These are phyloP conservation scores for Ophiocordyceps camponoti-floridani DNA, from an alignment of 2,329 filamentous ascomycete genomes.

Conservation along the genomic window DNA sequence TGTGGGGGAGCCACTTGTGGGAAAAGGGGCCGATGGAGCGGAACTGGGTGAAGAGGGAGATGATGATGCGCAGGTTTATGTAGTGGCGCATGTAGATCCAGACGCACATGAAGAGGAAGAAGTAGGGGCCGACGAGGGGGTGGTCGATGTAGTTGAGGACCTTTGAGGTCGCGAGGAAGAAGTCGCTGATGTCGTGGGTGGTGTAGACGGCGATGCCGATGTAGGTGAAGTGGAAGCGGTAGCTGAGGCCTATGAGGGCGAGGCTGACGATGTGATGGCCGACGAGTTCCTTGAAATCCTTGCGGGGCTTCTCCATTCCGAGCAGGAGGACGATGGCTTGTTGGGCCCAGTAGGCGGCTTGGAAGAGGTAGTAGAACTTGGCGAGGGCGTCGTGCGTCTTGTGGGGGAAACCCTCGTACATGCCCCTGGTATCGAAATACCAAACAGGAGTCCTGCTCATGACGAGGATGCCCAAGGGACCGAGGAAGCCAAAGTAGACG, in stretches of 20 bases:
- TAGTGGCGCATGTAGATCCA: slow-evolving; percentile 89
- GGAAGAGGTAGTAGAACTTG: slow-evolving; percentile 92
- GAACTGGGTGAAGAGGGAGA: slow-evolving; percentile 59
- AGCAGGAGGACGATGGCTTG: slow-evolving; percentile 77
- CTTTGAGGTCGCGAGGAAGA: slow-evolving; percentile 90
- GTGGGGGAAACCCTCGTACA: slow-evolving; percentile 84
- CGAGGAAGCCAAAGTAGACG: slow-evolving; percentile 70
- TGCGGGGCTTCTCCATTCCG: slow-evolving; percentile 80
- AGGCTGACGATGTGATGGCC: slow-evolving; percentile 83
- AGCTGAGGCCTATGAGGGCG: slow-evolving; percentile 67
- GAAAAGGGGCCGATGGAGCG: slow-evolving; percentile 56
- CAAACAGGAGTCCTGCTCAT: slow-evolving; percentile 84
- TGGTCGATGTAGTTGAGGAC: slow-evolving; percentile 79
- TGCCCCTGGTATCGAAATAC: slow-evolving; percentile 84
- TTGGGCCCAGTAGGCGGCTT: slow-evolving; percentile 91
- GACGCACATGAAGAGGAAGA: slow-evolving; percentile 58
- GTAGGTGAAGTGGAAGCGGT: slow-evolving; percentile 93
- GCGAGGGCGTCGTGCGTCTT: slow-evolving; percentile 60
- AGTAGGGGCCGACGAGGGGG: slow-evolving; percentile 65
- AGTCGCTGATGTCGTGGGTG: slow-evolving; percentile 86
- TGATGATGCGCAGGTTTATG: slow-evolving; percentile 62
- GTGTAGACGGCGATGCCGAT: slow-evolving; percentile 88
- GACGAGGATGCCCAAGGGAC: slow-evolving; percentile 72
- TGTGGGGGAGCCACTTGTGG: slow-evolving; percentile 57
- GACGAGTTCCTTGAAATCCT: slow-evolving; percentile 89